These are phyloP conservation scores for Leccinum subtestaceum DNA, from an alignment of 768 basidiomycete genomes.

Conservation along the genomic window DNA sequence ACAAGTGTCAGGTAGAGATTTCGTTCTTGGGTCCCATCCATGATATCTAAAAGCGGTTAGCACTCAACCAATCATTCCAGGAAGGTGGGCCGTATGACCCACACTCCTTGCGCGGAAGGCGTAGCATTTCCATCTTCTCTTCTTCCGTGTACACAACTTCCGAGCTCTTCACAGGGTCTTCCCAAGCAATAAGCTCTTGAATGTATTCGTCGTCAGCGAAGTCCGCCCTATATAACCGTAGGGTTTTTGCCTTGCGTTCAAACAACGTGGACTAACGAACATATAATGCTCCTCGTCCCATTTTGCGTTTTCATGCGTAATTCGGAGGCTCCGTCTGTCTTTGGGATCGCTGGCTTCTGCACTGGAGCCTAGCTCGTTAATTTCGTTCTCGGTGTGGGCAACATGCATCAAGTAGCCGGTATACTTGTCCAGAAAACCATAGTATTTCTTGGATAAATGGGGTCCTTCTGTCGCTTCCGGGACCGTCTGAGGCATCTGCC, in stretches of 20 bases:
- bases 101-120: slow-evolving; percentile 54
- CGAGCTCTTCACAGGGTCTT: slow-evolving; percentile 46
- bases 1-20: slow-evolving; percentile 66
- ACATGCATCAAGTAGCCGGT: slow-evolving; percentile 75
- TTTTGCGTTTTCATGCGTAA: slow-evolving; percentile 67
- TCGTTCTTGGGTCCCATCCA: slow-evolving; percentile 53
- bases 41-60: slow-evolving; percentile 50
- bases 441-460: slow-evolving; percentile 45
- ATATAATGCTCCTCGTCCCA: slow-evolving; percentile 86
- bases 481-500: slow-evolving; percentile 69
- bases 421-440: slow-evolving; percentile 77
- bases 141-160: slow-evolving; percentile 62
- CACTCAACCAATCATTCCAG: neutral
- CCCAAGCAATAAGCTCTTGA: slow-evolving; percentile 65
- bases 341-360: slow-evolving; percentile 52
- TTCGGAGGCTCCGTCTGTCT: slow-evolving; percentile 53
- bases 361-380: slow-evolving; percentile 72
- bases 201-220: slow-evolving; percentile 76
- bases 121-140: slow-evolving; percentile 66
- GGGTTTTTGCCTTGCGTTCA: neutral
- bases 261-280: slow-evolving; percentile 40
- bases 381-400: slow-evolving; percentile 72
- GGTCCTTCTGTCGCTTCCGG: slow-evolving; percentile 41
- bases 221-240: slow-evolving; percentile 59
- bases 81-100: slow-evolving; percentile 12